These are phyloP conservation scores for Theobroma cacao DNA, from an alignment of 345 rosid genomes.

Conservation along the genomic window DNA sequence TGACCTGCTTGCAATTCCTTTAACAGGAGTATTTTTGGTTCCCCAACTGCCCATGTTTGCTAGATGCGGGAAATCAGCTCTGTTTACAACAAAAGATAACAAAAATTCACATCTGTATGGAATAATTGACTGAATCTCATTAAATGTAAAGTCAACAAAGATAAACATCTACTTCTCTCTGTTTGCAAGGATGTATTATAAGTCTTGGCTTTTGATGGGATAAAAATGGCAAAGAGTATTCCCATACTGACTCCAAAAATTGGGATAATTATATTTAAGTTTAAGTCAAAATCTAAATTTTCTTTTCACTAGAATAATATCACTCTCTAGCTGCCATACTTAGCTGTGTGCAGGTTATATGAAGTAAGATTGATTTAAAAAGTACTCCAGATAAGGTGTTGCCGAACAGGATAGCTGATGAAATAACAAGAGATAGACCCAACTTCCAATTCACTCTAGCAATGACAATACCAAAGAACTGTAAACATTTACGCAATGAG, in stretches of 20 bases:
- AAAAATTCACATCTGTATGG: neutral
- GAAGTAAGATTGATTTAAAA: too few species aligned
- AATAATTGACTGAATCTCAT: neutral
- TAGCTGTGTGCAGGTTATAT: neutral
- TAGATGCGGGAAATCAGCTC: slow-evolving; percentile 64
- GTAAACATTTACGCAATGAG: neutral
- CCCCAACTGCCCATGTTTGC: slow-evolving; percentile 70
- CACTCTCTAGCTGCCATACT: neutral
- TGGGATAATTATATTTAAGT: neutral
- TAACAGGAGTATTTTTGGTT: slow-evolving; percentile 56
- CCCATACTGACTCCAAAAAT: neutral
- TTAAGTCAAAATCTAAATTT: neutral
- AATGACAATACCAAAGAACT: neutral
- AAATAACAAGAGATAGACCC: neutral
- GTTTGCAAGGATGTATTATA: neutral
- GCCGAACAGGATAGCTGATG: neutral
- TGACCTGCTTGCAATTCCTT: slow-evolving; percentile 49
- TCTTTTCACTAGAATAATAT: neutral
- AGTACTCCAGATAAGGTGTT: neutral
- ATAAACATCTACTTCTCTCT: neutral
- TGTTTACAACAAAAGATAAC: slow-evolving; percentile 22
- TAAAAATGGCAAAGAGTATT: neutral
- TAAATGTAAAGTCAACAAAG: neutral
- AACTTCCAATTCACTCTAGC: slow-evolving; percentile 1
- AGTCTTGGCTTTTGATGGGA: neutral